Conservation (phyloP, 2,329 filamentous ascomycete genomes). For the Colletotrichum cordylinicola region DNA sequence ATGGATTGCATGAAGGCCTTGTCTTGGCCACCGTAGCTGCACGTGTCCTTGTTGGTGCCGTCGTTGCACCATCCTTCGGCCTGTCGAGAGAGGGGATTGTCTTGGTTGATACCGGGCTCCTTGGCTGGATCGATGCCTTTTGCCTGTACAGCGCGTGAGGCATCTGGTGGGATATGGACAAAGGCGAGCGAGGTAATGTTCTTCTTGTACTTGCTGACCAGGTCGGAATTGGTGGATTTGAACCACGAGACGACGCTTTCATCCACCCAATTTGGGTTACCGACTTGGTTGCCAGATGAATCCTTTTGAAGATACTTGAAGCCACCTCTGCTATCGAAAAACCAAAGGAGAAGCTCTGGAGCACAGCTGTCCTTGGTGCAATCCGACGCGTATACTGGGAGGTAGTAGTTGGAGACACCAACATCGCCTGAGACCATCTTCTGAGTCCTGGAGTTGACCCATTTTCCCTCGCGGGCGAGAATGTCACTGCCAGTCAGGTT, state of each 20-base stretch:
- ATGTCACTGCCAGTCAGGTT: constrained; percentile 58
- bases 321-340: constrained; percentile 73
- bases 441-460: constrained; percentile 42
- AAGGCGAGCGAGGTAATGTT: constrained; percentile 52
- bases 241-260: constrained; percentile 52
- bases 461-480: constrained; percentile 45
- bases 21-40: constrained; percentile 57
- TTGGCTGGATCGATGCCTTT: constrained; percentile 39
- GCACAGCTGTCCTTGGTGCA: constrained; percentile 38
- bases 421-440: constrained; percentile 43
- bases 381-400: constrained; percentile 45
- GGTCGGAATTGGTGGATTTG: constrained; percentile 32
- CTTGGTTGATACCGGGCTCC: constrained; percentile 50
- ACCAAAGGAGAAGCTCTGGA: constrained; percentile 66
- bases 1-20: constrained; percentile 68
- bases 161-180: constrained; percentile 53
- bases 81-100: constrained; percentile 44
- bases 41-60: constrained; percentile 40
- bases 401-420: constrained; percentile 53
- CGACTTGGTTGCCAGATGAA: constrained; percentile 31
- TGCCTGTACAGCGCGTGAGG: constrained; percentile 44
- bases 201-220: constrained; percentile 35
- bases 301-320: constrained; percentile 48
- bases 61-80: constrained; percentile 51
- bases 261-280: constrained; percentile 52